phyloP scores from a whole-genome alignment of 441 rosid genomes.

The Manihot esculenta region DNA sequence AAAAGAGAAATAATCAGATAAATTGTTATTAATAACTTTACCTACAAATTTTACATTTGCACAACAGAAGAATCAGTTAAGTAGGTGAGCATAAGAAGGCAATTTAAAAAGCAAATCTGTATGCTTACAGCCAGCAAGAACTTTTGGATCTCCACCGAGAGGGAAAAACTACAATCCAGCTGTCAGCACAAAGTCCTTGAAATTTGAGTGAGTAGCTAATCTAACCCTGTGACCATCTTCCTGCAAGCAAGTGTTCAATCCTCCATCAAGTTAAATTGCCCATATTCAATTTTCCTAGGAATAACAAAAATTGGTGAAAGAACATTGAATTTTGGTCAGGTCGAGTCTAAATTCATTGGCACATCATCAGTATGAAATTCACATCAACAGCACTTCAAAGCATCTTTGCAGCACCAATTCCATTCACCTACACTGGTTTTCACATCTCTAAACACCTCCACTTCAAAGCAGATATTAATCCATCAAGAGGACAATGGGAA shows the following conservation, averaged over 20 bases:
- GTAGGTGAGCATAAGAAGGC: neutral
- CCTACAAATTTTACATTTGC: neutral
- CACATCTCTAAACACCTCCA: neutral
- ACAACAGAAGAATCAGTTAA: neutral
- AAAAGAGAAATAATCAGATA: neutral
- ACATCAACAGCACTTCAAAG: neutral
- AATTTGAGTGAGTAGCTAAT: constrained; percentile 60
- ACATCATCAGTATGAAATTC: neutral
- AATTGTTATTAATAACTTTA: neutral
- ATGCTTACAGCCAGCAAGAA: constrained; percentile 60
- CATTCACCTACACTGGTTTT: neutral
- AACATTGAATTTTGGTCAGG: neutral
- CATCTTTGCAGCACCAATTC: neutral
- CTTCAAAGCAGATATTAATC: neutral
- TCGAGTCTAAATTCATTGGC: no score
- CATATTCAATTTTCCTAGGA: neutral
- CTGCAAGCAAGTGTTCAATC: constrained; percentile 33
- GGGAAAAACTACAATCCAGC: constrained; percentile 64
- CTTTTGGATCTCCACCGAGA: constrained; percentile 64
- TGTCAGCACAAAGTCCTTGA: constrained; percentile 51
- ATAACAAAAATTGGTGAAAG: neutral
- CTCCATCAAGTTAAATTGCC: constrained; percentile 7
- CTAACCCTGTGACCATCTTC: constrained; percentile 65
- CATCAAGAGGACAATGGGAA: neutral
- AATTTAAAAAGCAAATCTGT: neutral